A percentile compares a stretch with the other conserved stretches of the same genome.
phyloP scores from a whole-genome alignment of 495 filamentous ascomycete species.

The Penicillium silybi region DNA sequence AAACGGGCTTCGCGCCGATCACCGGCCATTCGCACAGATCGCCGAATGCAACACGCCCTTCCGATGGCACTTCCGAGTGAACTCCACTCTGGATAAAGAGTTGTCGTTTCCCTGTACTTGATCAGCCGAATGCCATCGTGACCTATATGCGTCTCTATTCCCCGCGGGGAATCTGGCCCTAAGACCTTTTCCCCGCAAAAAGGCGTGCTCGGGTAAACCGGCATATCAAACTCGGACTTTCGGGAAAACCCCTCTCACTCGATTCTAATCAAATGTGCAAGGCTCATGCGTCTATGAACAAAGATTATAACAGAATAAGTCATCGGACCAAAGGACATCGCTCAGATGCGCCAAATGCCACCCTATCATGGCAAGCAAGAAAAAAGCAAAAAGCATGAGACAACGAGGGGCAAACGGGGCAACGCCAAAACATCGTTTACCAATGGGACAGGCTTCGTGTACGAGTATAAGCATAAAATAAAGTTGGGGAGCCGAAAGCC shows the following conservation, averaged over 20 bases:
- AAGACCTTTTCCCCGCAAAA: background rate
- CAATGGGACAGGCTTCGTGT: background rate
- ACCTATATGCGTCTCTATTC: background rate
- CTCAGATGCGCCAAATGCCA: background rate
- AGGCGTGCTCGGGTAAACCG: background rate
- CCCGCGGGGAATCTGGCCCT: background rate
- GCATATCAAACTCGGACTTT: background rate
- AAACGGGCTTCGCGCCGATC: constrained; percentile 17
- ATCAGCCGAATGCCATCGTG: background rate
- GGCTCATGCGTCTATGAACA: constrained; percentile 12
- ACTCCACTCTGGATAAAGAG: constrained; percentile 3
- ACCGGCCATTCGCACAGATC: constrained; percentile 23
- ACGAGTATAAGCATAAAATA: background rate
- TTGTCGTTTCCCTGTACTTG: background rate
- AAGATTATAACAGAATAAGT: background rate
- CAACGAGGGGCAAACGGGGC: background rate
- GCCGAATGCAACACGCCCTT: constrained; percentile 15
- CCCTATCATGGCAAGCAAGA: background rate
- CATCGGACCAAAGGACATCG: background rate
- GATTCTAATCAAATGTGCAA: background rate
- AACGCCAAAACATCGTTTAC: background rate
- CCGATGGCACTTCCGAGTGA: background rate
- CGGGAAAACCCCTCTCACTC: background rate
- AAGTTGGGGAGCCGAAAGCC: background rate
- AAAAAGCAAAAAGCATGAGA: background rate